Base-by-base conservation (phyloP, 2,329 filamentous ascomycete genomes). In the Colletotrichum horii region DNA sequence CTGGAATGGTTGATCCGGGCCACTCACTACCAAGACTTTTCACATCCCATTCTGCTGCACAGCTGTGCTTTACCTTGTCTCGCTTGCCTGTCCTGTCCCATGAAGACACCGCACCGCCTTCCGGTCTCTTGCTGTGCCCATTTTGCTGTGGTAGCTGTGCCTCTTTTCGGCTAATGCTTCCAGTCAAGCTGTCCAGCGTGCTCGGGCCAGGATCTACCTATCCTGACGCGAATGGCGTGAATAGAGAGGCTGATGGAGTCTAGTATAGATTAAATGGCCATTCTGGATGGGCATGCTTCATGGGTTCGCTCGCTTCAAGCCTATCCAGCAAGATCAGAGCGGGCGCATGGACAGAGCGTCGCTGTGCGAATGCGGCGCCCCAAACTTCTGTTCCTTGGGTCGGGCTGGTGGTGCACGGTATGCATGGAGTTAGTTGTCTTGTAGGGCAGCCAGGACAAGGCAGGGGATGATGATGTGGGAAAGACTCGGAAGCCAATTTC, bases 361-460 rank as follows among this genome's bases (percentile, higher is more conserved):
- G 34, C 62, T 28, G 55, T 65, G 24, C 38, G 16, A 32, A 58
- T 73, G 48, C 43, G 30, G 70, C 58, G 19, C 56, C 61, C 61
- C 30, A 36, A 24, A 32, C 69, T 48, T 32, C 58, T 48, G 56
- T 48, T 28, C 22, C 64, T 48, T 52, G 61, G 61, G 61, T 62
- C 43, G 43, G 32, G 26, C 61, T 36, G 71, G 55, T 69, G 65
- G 67, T 69, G 65, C 56, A 73, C 65, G 65, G 71, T 64, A 69
- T 55, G 19, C 24, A 71, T 71, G 69, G 69, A 56, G 69, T 62
- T 66, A 34, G 15, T 30, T 30, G 24, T 65, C 60, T 34, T 58
- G 69, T 71, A 56, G 58, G 67, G 48, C 48, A 14, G 43, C 43
- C 11, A 66, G 66, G 66, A 56, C 32, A 64, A 19, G 12, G 58